Percentiles rank a stretch among this genome's conserved stretches.
Conservation (phyloP, 768 basidiomycete species). For the Thelephora aurantiotincta region DNA sequence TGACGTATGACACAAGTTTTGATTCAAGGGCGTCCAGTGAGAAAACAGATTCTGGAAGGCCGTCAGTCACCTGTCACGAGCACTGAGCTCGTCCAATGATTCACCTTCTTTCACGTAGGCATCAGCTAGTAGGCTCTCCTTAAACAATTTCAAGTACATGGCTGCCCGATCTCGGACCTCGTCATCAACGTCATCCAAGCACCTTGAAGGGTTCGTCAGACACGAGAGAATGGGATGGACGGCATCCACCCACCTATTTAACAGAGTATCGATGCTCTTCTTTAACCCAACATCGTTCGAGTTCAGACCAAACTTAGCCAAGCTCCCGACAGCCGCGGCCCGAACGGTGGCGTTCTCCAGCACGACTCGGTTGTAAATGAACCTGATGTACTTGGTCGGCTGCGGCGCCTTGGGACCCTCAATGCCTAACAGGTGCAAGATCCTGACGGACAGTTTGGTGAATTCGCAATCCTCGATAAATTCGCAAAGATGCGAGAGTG, state of each 20-base stretch:
- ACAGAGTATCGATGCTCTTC: slow-evolving; percentile 76
- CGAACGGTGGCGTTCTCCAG: slow-evolving; percentile 96
- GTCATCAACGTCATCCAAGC: slow-evolving; percentile 96
- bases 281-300: slow-evolving; percentile 64
- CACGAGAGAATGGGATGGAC: neutral
- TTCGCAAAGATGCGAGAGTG: slow-evolving; percentile 94
- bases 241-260: slow-evolving; percentile 47
- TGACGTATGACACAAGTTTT: slow-evolving; percentile 88
- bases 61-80: neutral
- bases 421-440: slow-evolving; percentile 86
- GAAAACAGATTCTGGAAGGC: slow-evolving; percentile 71
- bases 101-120: slow-evolving; percentile 86
- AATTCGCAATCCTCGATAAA: slow-evolving; percentile 99
- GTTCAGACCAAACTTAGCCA: slow-evolving; percentile 95
- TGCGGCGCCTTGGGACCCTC: slow-evolving; percentile 96
- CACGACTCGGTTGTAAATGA: slow-evolving; percentile 99
- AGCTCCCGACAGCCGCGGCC: slow-evolving; percentile 86
- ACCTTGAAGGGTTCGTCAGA: slow-evolving; percentile 30
- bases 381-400: slow-evolving; percentile 96
- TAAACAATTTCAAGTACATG: slow-evolving; percentile 78
- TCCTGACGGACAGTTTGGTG: slow-evolving; percentile 94
- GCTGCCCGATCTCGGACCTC: slow-evolving; percentile 98
- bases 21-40: slow-evolving; percentile 83
- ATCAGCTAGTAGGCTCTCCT: slow-evolving; percentile 67
- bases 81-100: slow-evolving; percentile 6